A percentile compares a stretch with the other conserved stretches of the same genome.
These are phyloP conservation scores for Cyclotella distinguenda DNA, from an alignment of 108 stramenopile species.

Conservation along the genomic window DNA sequence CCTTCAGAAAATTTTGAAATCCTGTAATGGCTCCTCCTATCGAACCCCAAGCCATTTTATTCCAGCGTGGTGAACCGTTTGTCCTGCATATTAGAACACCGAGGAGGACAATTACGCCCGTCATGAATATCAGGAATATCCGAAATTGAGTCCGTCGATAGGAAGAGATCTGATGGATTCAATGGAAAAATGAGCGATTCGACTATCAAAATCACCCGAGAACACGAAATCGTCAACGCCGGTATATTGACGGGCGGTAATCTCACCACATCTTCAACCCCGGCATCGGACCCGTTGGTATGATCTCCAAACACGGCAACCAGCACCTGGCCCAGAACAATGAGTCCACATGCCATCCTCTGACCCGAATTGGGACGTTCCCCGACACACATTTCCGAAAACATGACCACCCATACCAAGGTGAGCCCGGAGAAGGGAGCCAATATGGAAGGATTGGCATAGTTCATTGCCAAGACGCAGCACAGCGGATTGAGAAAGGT, in stretches of 20 bases:
- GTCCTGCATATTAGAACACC: slow-evolving; percentile 20
- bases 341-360: slow-evolving; percentile 63
- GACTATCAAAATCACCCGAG: background rate
- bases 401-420: slow-evolving; percentile 81
- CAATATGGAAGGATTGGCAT: slow-evolving; percentile 80
- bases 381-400: slow-evolving; percentile 49
- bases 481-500: slow-evolving; percentile 75
- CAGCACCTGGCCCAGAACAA: slow-evolving; percentile 73
- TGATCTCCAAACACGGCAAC: slow-evolving; percentile 87
- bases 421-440: slow-evolving; percentile 88
- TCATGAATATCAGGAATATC: slow-evolving; percentile 53
- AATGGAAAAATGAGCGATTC: background rate
- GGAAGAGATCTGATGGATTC: slow-evolving; percentile 34
- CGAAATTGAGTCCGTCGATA: slow-evolving; percentile 61
- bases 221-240: too few species aligned
- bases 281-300: slow-evolving; percentile 60
- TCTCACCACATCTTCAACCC: slow-evolving; percentile 66
- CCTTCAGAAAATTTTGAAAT: slow-evolving; percentile 81
- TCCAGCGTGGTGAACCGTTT: slow-evolving; percentile 19
- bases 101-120: slow-evolving; percentile 44
- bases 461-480: slow-evolving; percentile 82
- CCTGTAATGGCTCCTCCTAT: slow-evolving; percentile 67
- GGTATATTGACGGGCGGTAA: background rate
- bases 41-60: slow-evolving; percentile 44
- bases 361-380: slow-evolving; percentile 60